Conservation (phyloP, 176 grass and related monocot genomes). For the Raddia guianensis region DNA sequence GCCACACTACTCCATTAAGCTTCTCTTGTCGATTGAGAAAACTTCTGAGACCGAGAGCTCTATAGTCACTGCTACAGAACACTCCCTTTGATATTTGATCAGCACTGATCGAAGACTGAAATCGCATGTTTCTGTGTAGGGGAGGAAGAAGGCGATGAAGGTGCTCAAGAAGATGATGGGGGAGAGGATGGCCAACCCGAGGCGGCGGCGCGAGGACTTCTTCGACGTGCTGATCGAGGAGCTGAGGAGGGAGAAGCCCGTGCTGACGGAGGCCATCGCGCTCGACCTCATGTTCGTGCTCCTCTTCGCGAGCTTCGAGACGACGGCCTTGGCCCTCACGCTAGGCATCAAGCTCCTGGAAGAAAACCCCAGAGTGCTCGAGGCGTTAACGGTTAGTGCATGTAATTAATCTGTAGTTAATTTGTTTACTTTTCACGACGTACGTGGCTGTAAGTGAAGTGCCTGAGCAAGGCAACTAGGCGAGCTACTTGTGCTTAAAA, state of each 20-base stretch:
- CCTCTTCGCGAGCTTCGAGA: slow-evolving; percentile 77
- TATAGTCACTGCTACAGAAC: too few species aligned
- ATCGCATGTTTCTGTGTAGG: slow-evolving; percentile 28
- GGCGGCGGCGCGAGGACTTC: slow-evolving; percentile 48
- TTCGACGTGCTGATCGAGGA: slow-evolving; percentile 64
- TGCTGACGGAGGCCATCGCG: slow-evolving; percentile 56
- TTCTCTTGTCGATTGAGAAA: not conserved
- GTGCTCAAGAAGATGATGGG: slow-evolving; percentile 56
- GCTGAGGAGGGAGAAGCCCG: slow-evolving; percentile 54
- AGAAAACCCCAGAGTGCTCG: slow-evolving; percentile 61
- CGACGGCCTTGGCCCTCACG: slow-evolving; percentile 78
- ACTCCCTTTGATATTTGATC: too few species aligned
- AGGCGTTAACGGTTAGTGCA: slow-evolving; percentile 57
- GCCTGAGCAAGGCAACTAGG: slow-evolving; percentile 16
- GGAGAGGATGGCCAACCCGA: slow-evolving; percentile 37
- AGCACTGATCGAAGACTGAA: not conserved
- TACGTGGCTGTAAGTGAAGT: not conserved
- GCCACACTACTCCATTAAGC: not conserved
- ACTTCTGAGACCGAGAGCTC: not conserved
- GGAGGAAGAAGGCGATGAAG: slow-evolving; percentile 66
- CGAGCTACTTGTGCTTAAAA: slow-evolving; percentile 24
- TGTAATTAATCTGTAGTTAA: too few species aligned
- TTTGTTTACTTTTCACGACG: not conserved
- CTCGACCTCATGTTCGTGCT: slow-evolving; percentile 76
- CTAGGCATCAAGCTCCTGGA: slow-evolving; percentile 69